Base-by-base conservation (phyloP, 1,284 basidiomycete species). In the Rhodotorula sp. region DNA sequence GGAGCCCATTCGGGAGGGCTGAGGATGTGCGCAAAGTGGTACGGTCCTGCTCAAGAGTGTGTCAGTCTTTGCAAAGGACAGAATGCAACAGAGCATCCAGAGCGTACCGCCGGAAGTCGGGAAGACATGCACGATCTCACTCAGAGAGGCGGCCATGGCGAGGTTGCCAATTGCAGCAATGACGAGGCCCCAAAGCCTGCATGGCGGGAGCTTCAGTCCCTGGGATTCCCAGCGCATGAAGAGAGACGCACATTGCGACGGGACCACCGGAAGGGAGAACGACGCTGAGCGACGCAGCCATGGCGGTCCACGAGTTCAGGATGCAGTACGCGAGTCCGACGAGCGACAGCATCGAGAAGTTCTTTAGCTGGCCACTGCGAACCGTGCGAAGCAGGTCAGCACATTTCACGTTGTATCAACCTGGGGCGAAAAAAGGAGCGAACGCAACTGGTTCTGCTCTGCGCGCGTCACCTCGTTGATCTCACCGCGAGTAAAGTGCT, bases 301-400 rank as follows among this genome's bases (percentile, higher is more conserved):
- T 78, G 1, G 80, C 80, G 8, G 79, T 79, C 78, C 80, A 80
- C 0, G 76, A 77, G 64, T 80, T 80, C 59, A 67, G 49, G 59
- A 67, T 61, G 44, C 59, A 53, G 49, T 58, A 59, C 9, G 66
- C 69, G 42, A 71, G 42, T 4, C 70, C 70, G 34, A 71, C 46
- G 19, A 71, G 55, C 13, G 70, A 67, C 14, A 71, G 59, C 58
- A 67, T 61, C 23, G 66, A 67, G 66, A 71, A 71, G 49, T 71
- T 61, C 49, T 64, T 64, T 58, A 71, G 66, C 52, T 71, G 70
- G 8, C 70, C 70, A 60, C 70, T 71, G 66, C 34, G 9, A 1
- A 34, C 34, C 34, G 41, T 8, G n/a, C 17, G 44, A 2, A n/a
- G 10, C 50, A 19, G 27, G 23, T 41, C 27, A 25, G 14, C 34